Base-by-base conservation (phyloP, 495 filamentous ascomycete genomes). In the Trichoderma virens region DNA sequence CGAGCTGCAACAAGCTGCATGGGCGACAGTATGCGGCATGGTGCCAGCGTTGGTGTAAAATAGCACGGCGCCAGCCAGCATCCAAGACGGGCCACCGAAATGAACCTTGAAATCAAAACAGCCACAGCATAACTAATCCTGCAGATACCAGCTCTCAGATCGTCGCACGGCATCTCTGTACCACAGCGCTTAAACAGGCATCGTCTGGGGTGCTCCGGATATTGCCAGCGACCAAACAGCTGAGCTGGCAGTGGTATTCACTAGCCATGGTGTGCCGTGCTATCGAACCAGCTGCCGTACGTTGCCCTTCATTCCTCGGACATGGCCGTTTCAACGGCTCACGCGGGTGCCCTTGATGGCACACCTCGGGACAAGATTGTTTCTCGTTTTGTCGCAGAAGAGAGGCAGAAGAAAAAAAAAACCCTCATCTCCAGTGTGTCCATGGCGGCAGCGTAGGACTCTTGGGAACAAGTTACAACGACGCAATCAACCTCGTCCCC, bases 91-190 rank as follows among this genome's bases (percentile, higher is more conserved):
- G 25, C 47, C 47, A 27, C 23, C 25, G 25, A 56, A 18, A 47
- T 5, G 7, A 47, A 25, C 16, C 32, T 35, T 8, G 43, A 47
- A 47, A 47, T 18, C 1, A n/a, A 18, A 47, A 56, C 23, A 56
- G 51, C 51, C 51, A 56, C 51, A 16, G 8, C 51, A 30, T 11
- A 30, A n/a, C n/a, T 30, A 14, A 30, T 27, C 9, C 23, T 30
- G 27, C 25, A 56, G 51, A 56, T 45, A 45, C 43, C 43, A 56
- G 25, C 51, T 56, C 51, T 30, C 51, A 56, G 51, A 56, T 56
- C 51, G 51, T 56, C 51, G 51, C 51, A 27, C 27, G 51, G 51
- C 51, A 56, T 47, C 43, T 47, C 18, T n/a, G 18, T 18, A 56
- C 51, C 51, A 56, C 27, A 30, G 51, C 51, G 23, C 51, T 30